Evolutionary conservation across 2,329 filamentous ascomycete genomes (phyloP).

Genomic region (Truncatella angustata): DNA sequence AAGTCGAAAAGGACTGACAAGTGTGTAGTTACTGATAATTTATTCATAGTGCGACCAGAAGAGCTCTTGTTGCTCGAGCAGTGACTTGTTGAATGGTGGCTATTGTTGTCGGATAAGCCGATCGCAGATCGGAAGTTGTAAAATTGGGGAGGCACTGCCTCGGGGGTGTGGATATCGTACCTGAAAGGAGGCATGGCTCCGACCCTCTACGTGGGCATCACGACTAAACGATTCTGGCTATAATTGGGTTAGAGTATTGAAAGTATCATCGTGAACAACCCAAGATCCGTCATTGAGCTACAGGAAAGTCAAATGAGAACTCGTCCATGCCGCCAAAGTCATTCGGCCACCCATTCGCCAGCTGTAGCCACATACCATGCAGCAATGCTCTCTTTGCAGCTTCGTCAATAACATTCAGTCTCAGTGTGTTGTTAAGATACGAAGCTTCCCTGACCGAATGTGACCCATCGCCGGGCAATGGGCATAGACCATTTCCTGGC

Average conservation of each 20-base stretch:
- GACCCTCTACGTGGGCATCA: no score
- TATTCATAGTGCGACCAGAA: neutral
- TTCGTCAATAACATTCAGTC: constrained; percentile 9
- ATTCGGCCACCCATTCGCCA: constrained; percentile 10
- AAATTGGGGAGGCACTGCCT: no score
- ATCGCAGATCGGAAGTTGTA: constrained; percentile 1
- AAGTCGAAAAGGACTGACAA: neutral
- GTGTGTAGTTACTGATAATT: neutral
- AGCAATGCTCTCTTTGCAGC: constrained; percentile 5
- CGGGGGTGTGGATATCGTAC: no score
- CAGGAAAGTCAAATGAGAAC: neutral
- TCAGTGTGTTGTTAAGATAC: constrained; percentile 6
- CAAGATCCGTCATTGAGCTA: constrained; percentile 5
- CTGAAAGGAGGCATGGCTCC: no score
- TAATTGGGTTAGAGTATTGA: no score
- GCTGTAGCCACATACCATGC: constrained; percentile 8
- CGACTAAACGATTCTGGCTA: no score
- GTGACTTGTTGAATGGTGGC: neutral
- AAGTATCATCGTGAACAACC: no score
- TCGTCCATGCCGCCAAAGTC: constrained; percentile 9
- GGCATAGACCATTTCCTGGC: constrained; percentile 6
- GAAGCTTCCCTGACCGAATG: constrained; percentile 1
- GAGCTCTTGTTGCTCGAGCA: neutral
- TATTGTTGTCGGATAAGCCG: constrained; percentile 3
- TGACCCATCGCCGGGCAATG: neutral